Percentiles rank a stretch among this genome's conserved stretches.
These are phyloP conservation scores for Penicillium sp. DNA, from an alignment of 2,329 filamentous ascomycete genomes.

Conservation along the genomic window DNA sequence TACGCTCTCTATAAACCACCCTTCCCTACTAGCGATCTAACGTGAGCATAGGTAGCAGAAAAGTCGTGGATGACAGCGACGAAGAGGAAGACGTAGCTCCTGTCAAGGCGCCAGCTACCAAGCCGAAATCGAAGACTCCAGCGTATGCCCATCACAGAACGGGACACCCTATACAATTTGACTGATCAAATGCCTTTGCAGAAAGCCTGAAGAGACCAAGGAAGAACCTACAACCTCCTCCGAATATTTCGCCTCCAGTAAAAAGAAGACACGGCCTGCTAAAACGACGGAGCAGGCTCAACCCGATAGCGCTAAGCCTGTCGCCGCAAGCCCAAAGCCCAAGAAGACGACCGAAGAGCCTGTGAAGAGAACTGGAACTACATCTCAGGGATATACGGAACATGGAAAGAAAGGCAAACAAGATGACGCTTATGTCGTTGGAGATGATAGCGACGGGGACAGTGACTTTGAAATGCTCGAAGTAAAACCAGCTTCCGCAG, in stretches of 20 bases:
- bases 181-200: conserved; percentile 20
- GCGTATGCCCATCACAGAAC: conserved; percentile 43
- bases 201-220: conserved; percentile 50
- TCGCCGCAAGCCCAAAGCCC: conserved; percentile 18
- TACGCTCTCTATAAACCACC: conserved; percentile 20
- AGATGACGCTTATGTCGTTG: conserved; percentile 65
- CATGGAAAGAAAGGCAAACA: conserved; percentile 62
- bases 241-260: conserved; percentile 59
- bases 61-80: conserved; percentile 75
- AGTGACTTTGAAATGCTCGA: conserved; percentile 61
- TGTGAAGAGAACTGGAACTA: conserved; percentile 15
- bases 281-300: conserved; percentile 22
- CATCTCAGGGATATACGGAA: conserved; percentile 50
- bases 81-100: conserved; percentile 61
- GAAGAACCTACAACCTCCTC: conserved; percentile 59
- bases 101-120: conserved; percentile 40
- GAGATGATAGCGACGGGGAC: conserved; percentile 51
- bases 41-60: conserved; percentile 49
- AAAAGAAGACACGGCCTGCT: conserved; percentile 51
- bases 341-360: conserved; percentile 18
- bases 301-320: conserved; percentile 15
- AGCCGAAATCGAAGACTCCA: conserved; percentile 38
- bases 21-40: conserved; percentile 6
- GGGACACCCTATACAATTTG: not conserved
- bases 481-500: conserved; percentile 56